Evolutionary conservation across 2,329 filamentous ascomycete species (phyloP), one percentile per base, ranked within the genome.

Genomic region (Arachnomyces sp.): DNA sequence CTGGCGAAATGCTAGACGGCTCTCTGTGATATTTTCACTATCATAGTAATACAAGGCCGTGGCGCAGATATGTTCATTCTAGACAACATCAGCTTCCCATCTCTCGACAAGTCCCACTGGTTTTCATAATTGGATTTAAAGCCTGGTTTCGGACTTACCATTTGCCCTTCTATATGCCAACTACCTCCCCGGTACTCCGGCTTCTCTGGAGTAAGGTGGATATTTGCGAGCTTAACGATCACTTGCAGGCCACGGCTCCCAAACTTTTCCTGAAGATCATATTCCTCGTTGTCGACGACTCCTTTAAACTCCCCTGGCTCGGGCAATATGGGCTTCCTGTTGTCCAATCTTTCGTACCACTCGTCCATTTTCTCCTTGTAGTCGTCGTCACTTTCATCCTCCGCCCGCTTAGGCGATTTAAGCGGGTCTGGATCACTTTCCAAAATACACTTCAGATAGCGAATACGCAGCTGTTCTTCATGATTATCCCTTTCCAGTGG

Each of bases 171-270:
- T 4, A 75, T 47, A 44, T 63, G 54, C 59, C 60, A 61, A 5
- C 41, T 45, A 16, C 55, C 57, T 4, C 73, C 74, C 0, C 58
- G 56, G 45, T 80, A 82, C 0, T 57, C 52, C 0, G 78, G 74
- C 7, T 75, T 73, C 18, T 75, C 72, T 0, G 79, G 79, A 0
- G 71, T 77, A 0, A 82, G 63, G 34, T 80, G 67, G 40, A 82
- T 78, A 34, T 69, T 74, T 1, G 76, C 73, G 49, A 84, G 65
- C 52, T 83, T 83, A 37, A 83, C 72, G 28, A 84, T 80, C 28
- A 82, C 54, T 50, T 81, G 75, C 2, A 79, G 48, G 2, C 34
- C n/a, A 18, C 34, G 13, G n/a, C n/a, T 8, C 12, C 17, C n/a
- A 36, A 7, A 36, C 34, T 6, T 16, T n/a, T n/a, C 5, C 34